These are phyloP conservation scores for Bassia scoparia DNA, from an alignment of 148 eudicot genomes.

Conservation along the genomic window DNA sequence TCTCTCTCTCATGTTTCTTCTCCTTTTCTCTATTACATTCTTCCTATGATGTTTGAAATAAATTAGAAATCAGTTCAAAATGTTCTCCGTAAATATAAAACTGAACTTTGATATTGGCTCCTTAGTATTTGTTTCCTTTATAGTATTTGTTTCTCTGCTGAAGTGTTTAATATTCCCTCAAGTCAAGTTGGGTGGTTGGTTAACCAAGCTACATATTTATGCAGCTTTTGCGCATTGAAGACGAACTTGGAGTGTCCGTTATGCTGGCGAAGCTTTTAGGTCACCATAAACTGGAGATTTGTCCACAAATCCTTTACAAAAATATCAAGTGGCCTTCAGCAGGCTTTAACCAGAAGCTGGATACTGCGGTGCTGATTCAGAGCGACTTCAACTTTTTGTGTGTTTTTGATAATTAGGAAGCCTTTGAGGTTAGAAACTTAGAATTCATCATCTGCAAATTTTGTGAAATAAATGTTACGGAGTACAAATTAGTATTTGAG, in stretches of 20 bases:
- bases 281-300: conserved; percentile 36
- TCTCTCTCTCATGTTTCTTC: neutral
- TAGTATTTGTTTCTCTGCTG: neutral
- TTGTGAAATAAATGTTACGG: neutral
- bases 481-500: neutral
- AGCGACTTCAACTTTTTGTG: neutral
- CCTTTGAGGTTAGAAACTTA: neutral
- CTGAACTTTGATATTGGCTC: neutral
- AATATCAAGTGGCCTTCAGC: neutral
- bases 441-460: conserved; percentile 1
- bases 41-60: too few species aligned
- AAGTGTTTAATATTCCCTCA: neutral
- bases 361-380: neutral
- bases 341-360: neutral
- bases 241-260: conserved; percentile 95
- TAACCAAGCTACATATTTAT: conserved; percentile 12
- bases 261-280: conserved; percentile 95
- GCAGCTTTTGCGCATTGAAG: conserved; percentile 98
- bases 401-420: neutral
- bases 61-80: too few species aligned
- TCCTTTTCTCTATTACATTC: neutral
- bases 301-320: neutral
- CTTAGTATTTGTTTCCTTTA: neutral
- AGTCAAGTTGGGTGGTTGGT: neutral
- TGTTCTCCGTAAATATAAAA: neutral